Conservation (phyloP, 345 rosid species). For the Arabis alpina region DNA sequence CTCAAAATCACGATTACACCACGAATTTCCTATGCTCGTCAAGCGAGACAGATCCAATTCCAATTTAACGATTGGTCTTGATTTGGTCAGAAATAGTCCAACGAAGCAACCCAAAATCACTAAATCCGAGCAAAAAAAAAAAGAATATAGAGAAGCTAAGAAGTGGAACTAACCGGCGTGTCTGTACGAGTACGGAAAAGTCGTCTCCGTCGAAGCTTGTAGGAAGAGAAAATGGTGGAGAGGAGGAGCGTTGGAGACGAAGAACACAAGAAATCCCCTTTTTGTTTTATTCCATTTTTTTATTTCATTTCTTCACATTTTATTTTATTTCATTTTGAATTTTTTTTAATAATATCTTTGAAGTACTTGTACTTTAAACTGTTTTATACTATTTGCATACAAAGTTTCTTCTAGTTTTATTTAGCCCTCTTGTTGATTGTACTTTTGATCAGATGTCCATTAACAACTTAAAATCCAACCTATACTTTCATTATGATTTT, state of each 20-base stretch:
- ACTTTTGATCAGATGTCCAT: neutral
- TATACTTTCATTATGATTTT: neutral
- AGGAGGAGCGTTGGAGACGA: constrained; percentile 35
- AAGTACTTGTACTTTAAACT: neutral
- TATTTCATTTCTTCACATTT: neutral
- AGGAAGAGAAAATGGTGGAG: constrained; percentile 41
- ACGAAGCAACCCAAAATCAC: constrained; percentile 34
- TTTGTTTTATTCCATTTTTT: constrained; percentile 16
- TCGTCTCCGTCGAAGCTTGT: constrained; percentile 37
- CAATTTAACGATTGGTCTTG: neutral
- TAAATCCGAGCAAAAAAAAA: neutral
- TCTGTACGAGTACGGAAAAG: constrained; percentile 3
- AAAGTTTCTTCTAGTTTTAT: neutral
- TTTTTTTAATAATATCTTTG: neutral
- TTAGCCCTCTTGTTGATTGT: constrained; percentile 24
- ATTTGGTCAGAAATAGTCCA: neutral
- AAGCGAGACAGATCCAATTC: constrained; percentile 25
- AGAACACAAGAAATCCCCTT: constrained; percentile 31
- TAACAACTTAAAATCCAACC: neutral
- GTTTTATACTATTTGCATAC: neutral
- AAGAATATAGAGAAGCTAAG: neutral
- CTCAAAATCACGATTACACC: neutral
- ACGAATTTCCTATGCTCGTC: neutral
- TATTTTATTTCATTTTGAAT: constrained; percentile 6
- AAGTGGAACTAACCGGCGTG: constrained; percentile 32